Conservation (phyloP, 106 monocot species). For the Cymbidium sinense region DNA sequence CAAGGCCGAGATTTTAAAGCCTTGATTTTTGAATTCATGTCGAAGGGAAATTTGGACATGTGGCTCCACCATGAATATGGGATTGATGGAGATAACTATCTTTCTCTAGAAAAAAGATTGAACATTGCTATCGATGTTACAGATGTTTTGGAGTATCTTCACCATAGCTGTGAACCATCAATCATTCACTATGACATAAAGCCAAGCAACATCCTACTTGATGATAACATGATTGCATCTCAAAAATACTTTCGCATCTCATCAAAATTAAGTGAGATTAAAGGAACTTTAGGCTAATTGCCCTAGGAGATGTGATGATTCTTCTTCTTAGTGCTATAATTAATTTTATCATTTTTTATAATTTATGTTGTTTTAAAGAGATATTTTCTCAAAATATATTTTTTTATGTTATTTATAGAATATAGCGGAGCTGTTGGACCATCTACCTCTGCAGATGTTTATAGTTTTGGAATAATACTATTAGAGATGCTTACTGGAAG, state of each 20-base stretch:
- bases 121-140: constrained; percentile 47
- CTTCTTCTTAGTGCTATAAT: background rate
- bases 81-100: background rate
- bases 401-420: constrained; percentile 3
- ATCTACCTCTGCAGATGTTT: constrained; percentile 16
- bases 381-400: background rate
- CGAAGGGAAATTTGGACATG: constrained; percentile 27
- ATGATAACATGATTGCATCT: constrained; percentile 30
- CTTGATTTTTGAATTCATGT: constrained; percentile 24
- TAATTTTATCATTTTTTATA: background rate
- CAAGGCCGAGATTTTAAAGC: constrained; percentile 32
- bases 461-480: constrained; percentile 19
- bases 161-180: constrained; percentile 16
- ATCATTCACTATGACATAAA: constrained; percentile 52
- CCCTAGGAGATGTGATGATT: background rate
- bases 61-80: constrained; percentile 19
- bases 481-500: constrained; percentile 18
- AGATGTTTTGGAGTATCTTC: constrained; percentile 44
- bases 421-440: constrained; percentile 1
- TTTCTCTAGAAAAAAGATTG: constrained; percentile 9
- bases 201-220: constrained; percentile 15
- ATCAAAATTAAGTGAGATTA: background rate
- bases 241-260: background rate
- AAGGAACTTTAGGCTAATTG: background rate
- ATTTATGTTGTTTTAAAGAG: background rate